phyloP scores from a whole-genome alignment of 352 stramenopile genomes.

The Globisporangium emineosum region DNA sequence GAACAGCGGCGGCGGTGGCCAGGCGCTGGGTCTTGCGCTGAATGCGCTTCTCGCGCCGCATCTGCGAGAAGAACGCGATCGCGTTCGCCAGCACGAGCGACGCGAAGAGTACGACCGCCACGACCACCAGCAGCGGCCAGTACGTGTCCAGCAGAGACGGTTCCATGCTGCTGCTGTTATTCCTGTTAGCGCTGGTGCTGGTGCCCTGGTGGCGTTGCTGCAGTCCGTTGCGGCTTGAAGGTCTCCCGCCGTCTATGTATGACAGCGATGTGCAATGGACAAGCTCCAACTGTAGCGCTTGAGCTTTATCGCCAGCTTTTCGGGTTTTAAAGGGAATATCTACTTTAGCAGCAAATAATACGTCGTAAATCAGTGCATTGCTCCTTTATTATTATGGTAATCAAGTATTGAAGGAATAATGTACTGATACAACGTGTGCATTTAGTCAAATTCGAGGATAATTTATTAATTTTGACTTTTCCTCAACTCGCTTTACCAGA shows the following conservation, averaged over 20 bases:
- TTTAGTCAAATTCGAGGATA: background rate
- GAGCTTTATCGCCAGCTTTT: background rate
- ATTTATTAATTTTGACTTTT: conserved; percentile 1
- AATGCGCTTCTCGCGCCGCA: conserved; percentile 59
- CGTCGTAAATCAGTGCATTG: background rate
- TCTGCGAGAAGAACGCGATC: conserved; percentile 62
- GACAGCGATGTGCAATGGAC: background rate
- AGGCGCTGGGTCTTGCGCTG: conserved; percentile 52
- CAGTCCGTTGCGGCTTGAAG: conserved; percentile 4
- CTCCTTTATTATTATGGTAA: too few relatives aligned
- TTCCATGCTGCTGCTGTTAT: conserved; percentile 6
- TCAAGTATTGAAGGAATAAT: background rate
- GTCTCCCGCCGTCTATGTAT: background rate
- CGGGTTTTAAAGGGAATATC: background rate
- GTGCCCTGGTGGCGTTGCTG: background rate
- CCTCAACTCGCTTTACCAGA: background rate
- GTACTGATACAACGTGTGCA: background rate
- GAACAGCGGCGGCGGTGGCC: conserved; percentile 7
- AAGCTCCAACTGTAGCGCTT: background rate
- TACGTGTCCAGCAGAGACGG: conserved; percentile 21
- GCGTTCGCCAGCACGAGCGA: conserved; percentile 59
- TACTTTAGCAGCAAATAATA: background rate
- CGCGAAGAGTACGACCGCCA: conserved; percentile 34
- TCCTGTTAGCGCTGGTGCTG: background rate
- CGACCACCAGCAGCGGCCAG: conserved; percentile 23